phyloP scores from a whole-genome alignment of 1,139 yeast species.

The Arxiozyma slooffiae region DNA sequence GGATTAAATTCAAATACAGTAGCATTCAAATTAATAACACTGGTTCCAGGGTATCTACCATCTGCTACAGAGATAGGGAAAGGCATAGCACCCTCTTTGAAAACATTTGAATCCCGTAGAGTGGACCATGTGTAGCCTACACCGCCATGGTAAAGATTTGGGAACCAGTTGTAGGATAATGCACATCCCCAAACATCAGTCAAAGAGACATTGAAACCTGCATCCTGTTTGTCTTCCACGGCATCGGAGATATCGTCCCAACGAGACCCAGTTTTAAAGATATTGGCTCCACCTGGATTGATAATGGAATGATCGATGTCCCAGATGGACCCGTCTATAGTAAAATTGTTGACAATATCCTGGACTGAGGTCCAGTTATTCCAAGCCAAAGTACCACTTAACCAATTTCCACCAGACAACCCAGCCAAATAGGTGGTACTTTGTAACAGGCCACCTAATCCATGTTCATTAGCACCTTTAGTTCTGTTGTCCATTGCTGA shows the following conservation, averaged over 20 bases:
- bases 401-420: conserved; percentile 30
- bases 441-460: conserved; percentile 72
- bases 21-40: conserved; percentile 50
- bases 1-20: conserved; percentile 75
- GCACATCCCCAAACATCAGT: conserved; percentile 97
- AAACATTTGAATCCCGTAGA: conserved; percentile 43
- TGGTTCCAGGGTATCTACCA: conserved; percentile 64
- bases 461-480: conserved; percentile 43
- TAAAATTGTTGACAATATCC: conserved; percentile 37
- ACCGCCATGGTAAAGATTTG: conserved; percentile 45
- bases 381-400: conserved; percentile 60
- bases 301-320: conserved; percentile 51
- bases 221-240: conserved; percentile 48
- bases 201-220: conserved; percentile 67
- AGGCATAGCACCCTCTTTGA: conserved; percentile 59
- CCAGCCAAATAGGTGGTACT: conserved; percentile 68
- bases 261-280: conserved; percentile 47
- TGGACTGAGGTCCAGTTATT: conserved; percentile 75
- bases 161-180: conserved; percentile 64
- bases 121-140: conserved; percentile 60
- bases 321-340: conserved; percentile 44
- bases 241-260: conserved; percentile 35
- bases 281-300: conserved; percentile 61
- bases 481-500: conserved; percentile 75
- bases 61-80: conserved; percentile 73